Evolutionary conservation across 2,329 filamentous ascomycete species (phyloP).

Genomic region (Pseudogymnoascus verrucosus): DNA sequence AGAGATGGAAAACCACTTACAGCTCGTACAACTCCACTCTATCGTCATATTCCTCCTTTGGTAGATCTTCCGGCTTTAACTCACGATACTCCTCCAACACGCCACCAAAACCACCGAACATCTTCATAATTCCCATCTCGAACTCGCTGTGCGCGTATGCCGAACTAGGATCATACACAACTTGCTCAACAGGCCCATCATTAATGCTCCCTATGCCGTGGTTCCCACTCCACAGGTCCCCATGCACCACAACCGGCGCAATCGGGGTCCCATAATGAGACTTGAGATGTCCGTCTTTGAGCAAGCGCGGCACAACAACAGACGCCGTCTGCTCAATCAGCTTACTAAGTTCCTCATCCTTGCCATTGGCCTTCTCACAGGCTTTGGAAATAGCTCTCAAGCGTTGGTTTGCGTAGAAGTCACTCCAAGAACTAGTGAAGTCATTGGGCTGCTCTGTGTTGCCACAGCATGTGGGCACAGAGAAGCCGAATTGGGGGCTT

Average conservation of each 20-base stretch:
- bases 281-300: constrained; percentile 56
- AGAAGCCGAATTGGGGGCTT: constrained; percentile 70
- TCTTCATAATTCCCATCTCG: constrained; percentile 87
- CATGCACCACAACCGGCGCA: constrained; percentile 75
- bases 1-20: constrained; percentile 41
- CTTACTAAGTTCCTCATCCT: constrained; percentile 51
- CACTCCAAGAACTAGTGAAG: constrained; percentile 67
- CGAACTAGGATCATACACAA: constrained; percentile 74
- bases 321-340: constrained; percentile 57
- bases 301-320: constrained; percentile 65
- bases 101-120: constrained; percentile 83
- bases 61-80: constrained; percentile 71
- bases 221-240: constrained; percentile 92
- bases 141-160: constrained; percentile 85
- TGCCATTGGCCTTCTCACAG: constrained; percentile 53
- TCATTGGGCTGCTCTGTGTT: constrained; percentile 74
- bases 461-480: constrained; percentile 77
- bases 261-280: constrained; percentile 42
- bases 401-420: constrained; percentile 75
- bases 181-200: constrained; percentile 49
- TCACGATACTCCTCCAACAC: constrained; percentile 64
- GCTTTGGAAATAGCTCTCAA: constrained; percentile 56
- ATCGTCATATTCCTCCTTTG: constrained; percentile 76
- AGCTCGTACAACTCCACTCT: constrained; percentile 73
- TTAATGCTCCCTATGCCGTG: constrained; percentile 57